Conservation (phyloP, 768 basidiomycete genomes). For the Pleurotus tuoliensis region DNA sequence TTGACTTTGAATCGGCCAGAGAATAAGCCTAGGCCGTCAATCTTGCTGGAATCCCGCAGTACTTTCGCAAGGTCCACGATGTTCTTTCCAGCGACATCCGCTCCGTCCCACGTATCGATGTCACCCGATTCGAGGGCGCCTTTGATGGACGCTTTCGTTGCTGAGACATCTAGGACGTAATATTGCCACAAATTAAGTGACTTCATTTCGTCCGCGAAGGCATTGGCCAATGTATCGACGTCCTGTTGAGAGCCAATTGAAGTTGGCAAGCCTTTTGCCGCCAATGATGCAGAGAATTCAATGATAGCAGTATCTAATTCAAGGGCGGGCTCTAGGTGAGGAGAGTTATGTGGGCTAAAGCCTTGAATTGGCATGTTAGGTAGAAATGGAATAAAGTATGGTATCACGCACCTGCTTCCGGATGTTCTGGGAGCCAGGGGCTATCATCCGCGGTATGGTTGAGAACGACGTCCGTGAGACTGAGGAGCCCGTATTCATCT, state of each 20-base stretch:
- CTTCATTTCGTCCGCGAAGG: slow-evolving; percentile 59
- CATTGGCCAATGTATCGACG: slow-evolving; percentile 59
- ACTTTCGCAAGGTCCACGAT: slow-evolving; percentile 65
- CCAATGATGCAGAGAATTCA: slow-evolving; percentile 69
- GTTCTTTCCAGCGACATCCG: slow-evolving; percentile 53
- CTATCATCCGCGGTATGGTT: slow-evolving; percentile 98
- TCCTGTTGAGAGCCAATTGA: slow-evolving; percentile 61
- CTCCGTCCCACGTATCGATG: slow-evolving; percentile 57
- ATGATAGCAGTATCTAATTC: slow-evolving; percentile 88
- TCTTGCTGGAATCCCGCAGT: slow-evolving; percentile 46
- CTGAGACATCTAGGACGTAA: slow-evolving; percentile 78
- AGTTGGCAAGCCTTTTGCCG: slow-evolving; percentile 68
- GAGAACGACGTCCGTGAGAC: slow-evolving; percentile 91
- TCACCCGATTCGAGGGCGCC: slow-evolving; percentile 46
- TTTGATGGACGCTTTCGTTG: slow-evolving; percentile 58
- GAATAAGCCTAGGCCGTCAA: slow-evolving; percentile 57
- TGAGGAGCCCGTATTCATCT: slow-evolving; percentile 85
- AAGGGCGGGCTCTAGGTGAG: slow-evolving; percentile 88
- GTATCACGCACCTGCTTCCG: slow-evolving; percentile 76
- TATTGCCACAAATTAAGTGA: slow-evolving; percentile 85
- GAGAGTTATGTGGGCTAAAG: slow-evolving; percentile 86
- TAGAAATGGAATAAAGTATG: neutral
- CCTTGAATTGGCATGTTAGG: slow-evolving; percentile 40
- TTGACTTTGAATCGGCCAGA: slow-evolving; percentile 65
- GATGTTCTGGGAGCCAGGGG: slow-evolving; percentile 87